Evolutionary conservation across 352 stramenopile genomes (phyloP), one percentile per base, ranked within the genome.

Genomic region (Blastocystis sp.): DNA sequence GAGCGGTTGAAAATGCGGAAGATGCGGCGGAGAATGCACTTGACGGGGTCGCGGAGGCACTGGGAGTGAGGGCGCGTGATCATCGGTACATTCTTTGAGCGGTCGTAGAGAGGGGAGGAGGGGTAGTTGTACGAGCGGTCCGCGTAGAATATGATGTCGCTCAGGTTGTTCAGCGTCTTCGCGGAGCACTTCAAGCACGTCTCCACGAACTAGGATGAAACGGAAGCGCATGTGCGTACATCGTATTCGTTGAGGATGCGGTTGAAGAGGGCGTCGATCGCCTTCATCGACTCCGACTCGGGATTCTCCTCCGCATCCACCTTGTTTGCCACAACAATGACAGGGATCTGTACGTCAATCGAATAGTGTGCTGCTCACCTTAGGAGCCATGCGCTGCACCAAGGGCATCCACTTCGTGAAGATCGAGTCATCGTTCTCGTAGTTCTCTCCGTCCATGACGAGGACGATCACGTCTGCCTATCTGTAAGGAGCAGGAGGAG

Each of bases 281-380:
- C n/a, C n/a, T n/a, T n/a, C 10, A 81, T 37, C 16, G 39, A 24
- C 21, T 63, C 55, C 45, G 66, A 37, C 29, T 81, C 26, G 16
- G 33, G 9, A 26, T 67, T 85, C 3, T 85, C 60, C 16, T 50
- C 51, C 16, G 13, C 55, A 69, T 85, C 74, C 13, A 69, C 39
- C 50, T 85, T 85, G 24, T 85, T 85, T 51, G 74, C 74, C 29
- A 69, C 31, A 67, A 85, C 60, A 29, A 85, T 66, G 29, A 85
- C 55, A 19, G 74, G 74, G 16, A 45, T 85, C 74, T 85, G 16
- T 29, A 26, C 1, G 16, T 55, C 16, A 85, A 55, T 9, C 24
- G 41, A 3, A 2, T 45, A n/a, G 35, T 10, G 60, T n/a, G 26
- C 1, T 16, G 61, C 2, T 4, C 29, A 85, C 74, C 16, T 29